These are phyloP conservation scores for Trichoderma lentiforme DNA, from an alignment of 2,329 filamentous ascomycete species.

Conservation along the genomic window DNA sequence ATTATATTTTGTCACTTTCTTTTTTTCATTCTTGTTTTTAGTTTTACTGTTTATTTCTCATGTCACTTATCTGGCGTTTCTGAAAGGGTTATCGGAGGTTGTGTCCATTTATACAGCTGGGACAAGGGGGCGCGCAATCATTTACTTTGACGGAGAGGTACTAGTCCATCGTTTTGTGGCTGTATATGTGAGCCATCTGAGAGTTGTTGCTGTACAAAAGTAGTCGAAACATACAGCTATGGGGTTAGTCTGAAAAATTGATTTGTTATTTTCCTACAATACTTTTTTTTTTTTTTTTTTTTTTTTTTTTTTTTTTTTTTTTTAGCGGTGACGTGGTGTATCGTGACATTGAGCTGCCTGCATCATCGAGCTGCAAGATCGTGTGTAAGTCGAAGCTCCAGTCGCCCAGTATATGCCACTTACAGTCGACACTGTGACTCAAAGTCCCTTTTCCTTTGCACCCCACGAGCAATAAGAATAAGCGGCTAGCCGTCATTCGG, in stretches of 20 bases:
- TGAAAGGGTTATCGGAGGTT: not conserved
- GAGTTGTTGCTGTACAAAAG: not conserved
- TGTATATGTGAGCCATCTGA: not conserved
- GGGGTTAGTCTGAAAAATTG: not conserved
- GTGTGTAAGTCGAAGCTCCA: constrained; percentile 1
- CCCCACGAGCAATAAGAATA: not conserved
- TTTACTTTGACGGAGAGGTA: not conserved
- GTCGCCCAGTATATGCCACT: constrained; percentile 6
- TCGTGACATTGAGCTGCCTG: constrained; percentile 5
- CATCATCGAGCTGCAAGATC: constrained; percentile 13
- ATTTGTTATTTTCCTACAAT: not conserved
- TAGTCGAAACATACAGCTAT: not conserved
- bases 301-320: not conserved
- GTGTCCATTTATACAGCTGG: not conserved
- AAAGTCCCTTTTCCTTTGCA: constrained; percentile 7
- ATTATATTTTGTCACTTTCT: not conserved
- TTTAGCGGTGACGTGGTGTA: not conserved
- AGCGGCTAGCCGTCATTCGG: not conserved
- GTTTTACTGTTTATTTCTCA: not conserved
- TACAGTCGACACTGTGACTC: not conserved
- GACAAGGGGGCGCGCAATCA: not conserved
- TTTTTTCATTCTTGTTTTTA: not conserved
- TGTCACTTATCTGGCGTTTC: not conserved
- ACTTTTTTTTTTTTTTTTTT: not conserved
- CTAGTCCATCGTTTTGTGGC: not conserved